Evolutionary conservation across 805 yeast genomes (phyloP).

Genomic region (Wickerhamomyces canadensis): DNA sequence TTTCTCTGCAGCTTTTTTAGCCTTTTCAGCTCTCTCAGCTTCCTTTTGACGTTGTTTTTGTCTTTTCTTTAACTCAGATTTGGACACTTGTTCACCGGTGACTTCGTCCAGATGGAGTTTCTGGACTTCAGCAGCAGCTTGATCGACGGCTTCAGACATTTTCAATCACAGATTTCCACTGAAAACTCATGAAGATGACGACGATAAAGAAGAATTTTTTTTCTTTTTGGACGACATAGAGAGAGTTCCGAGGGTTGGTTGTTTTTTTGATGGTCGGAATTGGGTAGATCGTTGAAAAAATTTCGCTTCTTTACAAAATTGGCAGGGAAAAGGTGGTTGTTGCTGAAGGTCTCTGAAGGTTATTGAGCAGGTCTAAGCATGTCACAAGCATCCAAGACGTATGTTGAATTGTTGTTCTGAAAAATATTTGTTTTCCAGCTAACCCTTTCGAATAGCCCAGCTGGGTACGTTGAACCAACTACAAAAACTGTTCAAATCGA

Average conservation of each 20-base stretch:
- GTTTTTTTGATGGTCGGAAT: neutral
- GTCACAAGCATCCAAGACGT: conserved; percentile 1
- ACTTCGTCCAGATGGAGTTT: conserved; percentile 82
- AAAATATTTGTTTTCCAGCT: too few species aligned
- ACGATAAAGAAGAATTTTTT: too few species aligned
- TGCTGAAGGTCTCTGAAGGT: neutral
- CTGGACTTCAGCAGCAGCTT: conserved; percentile 70
- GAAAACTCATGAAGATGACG: too few species aligned
- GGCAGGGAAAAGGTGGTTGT: too few species aligned
- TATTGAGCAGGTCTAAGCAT: neutral
- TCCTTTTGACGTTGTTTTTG: conserved; percentile 83
- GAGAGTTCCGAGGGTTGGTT: too few species aligned
- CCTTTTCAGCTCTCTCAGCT: conserved; percentile 90
- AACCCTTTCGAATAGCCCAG: conserved; percentile 1
- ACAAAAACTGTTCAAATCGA: conserved; percentile 20
- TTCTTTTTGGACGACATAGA: too few species aligned
- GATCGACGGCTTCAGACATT: conserved; percentile 24
- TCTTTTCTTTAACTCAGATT: conserved; percentile 93
- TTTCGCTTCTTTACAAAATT: too few species aligned
- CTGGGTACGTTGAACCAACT: conserved; percentile 15
- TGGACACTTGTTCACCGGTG: conserved; percentile 95
- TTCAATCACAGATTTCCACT: neutral
- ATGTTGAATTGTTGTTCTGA: neutral
- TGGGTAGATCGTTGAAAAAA: neutral
- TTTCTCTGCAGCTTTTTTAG: conserved; percentile 45